Conservation (phyloP, 2,329 filamentous ascomycete genomes). For the Xylaria digitata region DNA sequence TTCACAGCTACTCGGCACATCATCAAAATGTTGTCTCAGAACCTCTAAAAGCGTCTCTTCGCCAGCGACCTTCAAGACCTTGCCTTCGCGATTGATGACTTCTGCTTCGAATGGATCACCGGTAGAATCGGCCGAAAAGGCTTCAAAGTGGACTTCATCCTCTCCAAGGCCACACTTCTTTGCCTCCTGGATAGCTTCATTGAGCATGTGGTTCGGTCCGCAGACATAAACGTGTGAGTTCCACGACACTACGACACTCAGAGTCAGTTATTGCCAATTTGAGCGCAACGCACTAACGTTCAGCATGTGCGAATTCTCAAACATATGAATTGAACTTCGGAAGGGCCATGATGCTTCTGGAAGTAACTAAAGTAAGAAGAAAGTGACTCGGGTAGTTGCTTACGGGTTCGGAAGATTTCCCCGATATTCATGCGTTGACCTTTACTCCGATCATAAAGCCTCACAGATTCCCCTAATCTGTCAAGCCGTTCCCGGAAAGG, state of each 20-base stretch:
- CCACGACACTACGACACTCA: constrained; percentile 53
- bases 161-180: constrained; percentile 57
- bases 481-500: constrained; percentile 65
- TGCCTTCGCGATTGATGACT: constrained; percentile 56
- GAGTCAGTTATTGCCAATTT: background rate
- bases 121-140: constrained; percentile 63
- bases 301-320: too few relatives aligned
- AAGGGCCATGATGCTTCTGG: background rate
- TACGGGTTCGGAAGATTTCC: constrained; percentile 55
- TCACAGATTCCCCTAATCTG: constrained; percentile 55
- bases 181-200: constrained; percentile 58
- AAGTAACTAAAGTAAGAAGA: background rate
- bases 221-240: constrained; percentile 71
- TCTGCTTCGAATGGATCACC: constrained; percentile 71
- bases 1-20: constrained; percentile 61
- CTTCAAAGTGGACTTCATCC: constrained; percentile 69
- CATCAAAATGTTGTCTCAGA: constrained; percentile 56
- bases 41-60: constrained; percentile 64
- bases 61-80: constrained; percentile 57
- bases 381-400: background rate
- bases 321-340: background rate
- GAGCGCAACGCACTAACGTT: background rate
- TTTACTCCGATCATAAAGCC: constrained; percentile 64
- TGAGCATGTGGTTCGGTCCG: constrained; percentile 68
- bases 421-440: constrained; percentile 65